phyloP scores from a whole-genome alignment of 2,329 filamentous ascomycete species.

The Blastomyces percursus region DNA sequence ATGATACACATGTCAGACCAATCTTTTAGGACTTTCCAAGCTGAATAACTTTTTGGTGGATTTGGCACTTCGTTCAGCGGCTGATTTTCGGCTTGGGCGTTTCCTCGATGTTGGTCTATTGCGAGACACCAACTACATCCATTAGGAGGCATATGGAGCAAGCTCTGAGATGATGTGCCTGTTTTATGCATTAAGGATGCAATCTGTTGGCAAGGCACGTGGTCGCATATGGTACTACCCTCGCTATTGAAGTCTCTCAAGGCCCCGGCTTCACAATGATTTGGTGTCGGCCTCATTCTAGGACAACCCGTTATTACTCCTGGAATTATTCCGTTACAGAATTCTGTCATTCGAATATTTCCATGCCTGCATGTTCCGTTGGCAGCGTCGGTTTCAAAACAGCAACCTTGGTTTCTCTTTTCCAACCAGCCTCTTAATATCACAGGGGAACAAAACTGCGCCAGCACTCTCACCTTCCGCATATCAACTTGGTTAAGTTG shows the following conservation, averaged over 20 bases:
- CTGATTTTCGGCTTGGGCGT: not conserved
- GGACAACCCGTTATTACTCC: not conserved
- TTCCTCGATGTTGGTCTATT: not conserved
- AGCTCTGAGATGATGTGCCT: not conserved
- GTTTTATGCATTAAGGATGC: not conserved
- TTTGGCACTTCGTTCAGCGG: not conserved
- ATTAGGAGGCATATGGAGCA: not conserved
- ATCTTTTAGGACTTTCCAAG: not conserved
- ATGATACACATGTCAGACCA: not conserved
- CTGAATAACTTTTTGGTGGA: not conserved
- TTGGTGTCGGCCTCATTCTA: not conserved
- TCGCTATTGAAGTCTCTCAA: not conserved
- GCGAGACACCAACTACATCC: not conserved
- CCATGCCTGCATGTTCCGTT: not conserved
- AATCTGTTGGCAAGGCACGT: not conserved
- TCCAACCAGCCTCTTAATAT: not conserved
- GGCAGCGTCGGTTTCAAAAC: not conserved
- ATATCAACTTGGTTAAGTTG: not conserved
- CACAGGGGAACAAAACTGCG: conserved; percentile 5
- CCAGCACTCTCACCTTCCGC: conserved; percentile 3
- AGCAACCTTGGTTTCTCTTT: not conserved
- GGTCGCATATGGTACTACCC: not conserved
- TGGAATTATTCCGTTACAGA: not conserved
- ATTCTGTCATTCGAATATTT: not conserved
- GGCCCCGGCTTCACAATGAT: not conserved